phyloP scores from a whole-genome alignment of 371 early-diverging fungal genomes.

The Mucor circinelloides region DNA sequence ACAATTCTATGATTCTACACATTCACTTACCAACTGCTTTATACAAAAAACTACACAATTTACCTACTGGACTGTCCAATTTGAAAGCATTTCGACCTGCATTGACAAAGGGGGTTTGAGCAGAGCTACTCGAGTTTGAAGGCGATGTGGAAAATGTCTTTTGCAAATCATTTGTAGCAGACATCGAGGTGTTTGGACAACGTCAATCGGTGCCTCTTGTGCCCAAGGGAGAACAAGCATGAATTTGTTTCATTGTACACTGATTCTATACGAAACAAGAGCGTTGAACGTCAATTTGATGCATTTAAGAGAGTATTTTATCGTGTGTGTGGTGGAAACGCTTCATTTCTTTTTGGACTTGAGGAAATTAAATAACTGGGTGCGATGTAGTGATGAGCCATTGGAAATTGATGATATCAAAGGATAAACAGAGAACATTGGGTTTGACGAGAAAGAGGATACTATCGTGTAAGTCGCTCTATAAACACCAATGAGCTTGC shows the following conservation, averaged over 20 bases:
- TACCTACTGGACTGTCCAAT: constrained; percentile 61
- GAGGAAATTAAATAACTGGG: constrained; percentile 96
- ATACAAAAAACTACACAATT: constrained; percentile 91
- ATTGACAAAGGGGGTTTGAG: constrained; percentile 80
- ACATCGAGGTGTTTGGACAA: constrained; percentile 81
- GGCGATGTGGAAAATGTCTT: constrained; percentile 87
- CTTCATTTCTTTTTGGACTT: constrained; percentile 85
- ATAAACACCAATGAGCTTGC: not conserved
- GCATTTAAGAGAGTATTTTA: constrained; percentile 92
- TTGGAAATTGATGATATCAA: constrained; percentile 81
- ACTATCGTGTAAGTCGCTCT: constrained; percentile 48
- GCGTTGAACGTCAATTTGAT: constrained; percentile 82
- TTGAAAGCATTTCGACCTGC: constrained; percentile 64
- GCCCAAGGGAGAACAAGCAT: constrained; percentile 68
- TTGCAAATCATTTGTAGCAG: constrained; percentile 80
- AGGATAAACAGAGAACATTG: constrained; percentile 82
- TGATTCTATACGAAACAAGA: constrained; percentile 78
- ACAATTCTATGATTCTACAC: constrained; percentile 91
- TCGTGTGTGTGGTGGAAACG: constrained; percentile 90
- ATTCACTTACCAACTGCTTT: constrained; percentile 88
- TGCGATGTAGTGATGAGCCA: constrained; percentile 88
- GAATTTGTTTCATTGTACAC: constrained; percentile 86
- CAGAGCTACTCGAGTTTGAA: constrained; percentile 78
- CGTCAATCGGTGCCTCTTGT: constrained; percentile 69
- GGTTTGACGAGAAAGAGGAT: constrained; percentile 56